Conservation (phyloP, 2,329 filamentous ascomycete genomes). For the Penicillium rolfsii region DNA sequence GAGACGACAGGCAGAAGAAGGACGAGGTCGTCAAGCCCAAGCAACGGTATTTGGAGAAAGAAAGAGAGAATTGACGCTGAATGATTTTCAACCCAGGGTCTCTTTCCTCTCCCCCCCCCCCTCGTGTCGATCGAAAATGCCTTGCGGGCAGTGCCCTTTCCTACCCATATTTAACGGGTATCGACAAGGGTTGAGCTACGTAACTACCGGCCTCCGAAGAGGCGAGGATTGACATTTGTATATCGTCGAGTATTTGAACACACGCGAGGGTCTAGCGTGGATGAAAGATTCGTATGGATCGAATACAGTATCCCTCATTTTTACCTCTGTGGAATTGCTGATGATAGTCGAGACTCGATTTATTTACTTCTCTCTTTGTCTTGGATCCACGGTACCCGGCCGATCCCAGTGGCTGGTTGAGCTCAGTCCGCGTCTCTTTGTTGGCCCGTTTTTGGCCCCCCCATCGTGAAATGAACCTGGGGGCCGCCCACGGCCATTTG, state of each 20-base stretch:
- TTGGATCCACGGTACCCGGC: neutral
- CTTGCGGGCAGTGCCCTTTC: neutral
- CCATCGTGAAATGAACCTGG: neutral
- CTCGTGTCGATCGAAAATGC: slow-evolving; percentile 2
- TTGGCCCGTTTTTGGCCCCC: neutral
- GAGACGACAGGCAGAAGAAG: neutral
- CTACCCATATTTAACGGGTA: neutral
- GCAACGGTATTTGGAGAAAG: neutral
- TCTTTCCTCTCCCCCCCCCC: neutral
- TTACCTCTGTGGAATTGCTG: too few relatives aligned
- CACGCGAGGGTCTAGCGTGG: neutral
- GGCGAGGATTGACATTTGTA: neutral
- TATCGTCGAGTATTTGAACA: neutral
- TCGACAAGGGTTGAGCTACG: neutral
- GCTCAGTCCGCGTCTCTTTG: neutral
- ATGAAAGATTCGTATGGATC: neutral
- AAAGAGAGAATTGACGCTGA: slow-evolving; percentile 1
- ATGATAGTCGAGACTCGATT: neutral
- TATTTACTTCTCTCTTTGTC: neutral
- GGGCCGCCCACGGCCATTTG: neutral
- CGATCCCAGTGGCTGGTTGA: neutral
- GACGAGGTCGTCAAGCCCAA: neutral
- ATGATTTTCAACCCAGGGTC: neutral
- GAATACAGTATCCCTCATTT: neutral
- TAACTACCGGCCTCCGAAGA: neutral